Evolutionary conservation across 139 green algal species (phyloP), one percentile per base, ranked within the genome.

Genomic region (Auxenochlorella protothecoides): DNA sequence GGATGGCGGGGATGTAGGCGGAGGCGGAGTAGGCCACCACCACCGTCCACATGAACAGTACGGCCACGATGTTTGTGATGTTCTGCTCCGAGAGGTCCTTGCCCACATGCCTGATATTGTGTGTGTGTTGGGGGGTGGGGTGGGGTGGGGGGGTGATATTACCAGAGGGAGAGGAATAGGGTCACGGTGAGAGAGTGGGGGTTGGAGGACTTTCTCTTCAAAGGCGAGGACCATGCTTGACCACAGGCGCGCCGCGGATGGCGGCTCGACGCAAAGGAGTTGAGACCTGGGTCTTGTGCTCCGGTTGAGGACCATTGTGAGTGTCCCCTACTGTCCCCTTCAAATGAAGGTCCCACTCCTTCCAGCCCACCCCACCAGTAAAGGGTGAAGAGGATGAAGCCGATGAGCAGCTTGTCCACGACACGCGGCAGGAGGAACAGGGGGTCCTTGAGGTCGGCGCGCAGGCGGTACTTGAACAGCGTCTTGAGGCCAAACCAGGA

Each of bases 41-140:
- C 13, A 79, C 80, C 68, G 75, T 72, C 78, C 76, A 89, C 83
- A 94, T 92, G 84, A 93, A 96, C 65, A 93, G 80, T 64, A 94
- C 76, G 51, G 84, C 82, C 2, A 76, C 65, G 27, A 92, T 83
- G 79, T 86, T 88, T 74, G 84, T 68, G 72, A 80, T 76, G 67
- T 87, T 89, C 53, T 44, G 51, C 5, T 60, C 14, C 0, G 59
- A 61, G 4, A 8, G 3, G 59, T 79, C 66, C 13, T 56, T 56
- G 63, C 59, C 72, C 52, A 69, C 13, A 53, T 55, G 68, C n/a
- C 27, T 44, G 27, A 44, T 44, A 44, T 44, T 44, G 27, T 44
- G 27, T 44, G 27, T 44, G 27, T 44, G 27, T 44, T 44, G 27
- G 27, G 27, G 27, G 27, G 27, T 44, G 27, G 27, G 27, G 27